These are phyloP conservation scores for Scytalidium sp. DNA, from an alignment of 2,329 filamentous ascomycete genomes.

Conservation along the genomic window DNA sequence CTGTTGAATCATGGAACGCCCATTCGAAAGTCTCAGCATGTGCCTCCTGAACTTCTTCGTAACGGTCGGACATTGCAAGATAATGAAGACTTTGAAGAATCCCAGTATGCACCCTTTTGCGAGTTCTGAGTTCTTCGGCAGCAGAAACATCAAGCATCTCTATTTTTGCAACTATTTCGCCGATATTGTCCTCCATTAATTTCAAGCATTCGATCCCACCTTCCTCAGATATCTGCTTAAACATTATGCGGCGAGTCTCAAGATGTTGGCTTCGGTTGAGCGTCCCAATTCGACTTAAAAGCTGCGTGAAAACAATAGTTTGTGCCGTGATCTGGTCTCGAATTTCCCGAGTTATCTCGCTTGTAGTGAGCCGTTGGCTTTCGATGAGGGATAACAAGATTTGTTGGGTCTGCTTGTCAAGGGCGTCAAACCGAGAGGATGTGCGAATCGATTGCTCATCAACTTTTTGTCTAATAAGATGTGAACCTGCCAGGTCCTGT, in stretches of 20 bases:
- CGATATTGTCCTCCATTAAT: not conserved
- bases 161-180: not conserved
- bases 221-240: not conserved
- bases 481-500: not conserved
- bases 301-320: not conserved
- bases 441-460: not conserved
- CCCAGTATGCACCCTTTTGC: not conserved
- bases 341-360: not conserved
- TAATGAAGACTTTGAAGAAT: not conserved
- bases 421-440: not conserved
- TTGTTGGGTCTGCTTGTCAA: not conserved
- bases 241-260: not conserved
- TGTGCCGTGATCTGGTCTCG: not conserved
- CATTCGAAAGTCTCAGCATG: conserved; percentile 32
- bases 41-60: conserved; percentile 6
- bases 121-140: not conserved
- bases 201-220: not conserved
- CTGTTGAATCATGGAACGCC: conserved; percentile 25
- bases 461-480: not conserved
- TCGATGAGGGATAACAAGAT: not conserved
- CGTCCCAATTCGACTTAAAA: not conserved
- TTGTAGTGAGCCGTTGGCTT: not conserved
- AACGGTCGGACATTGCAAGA: conserved; percentile 7
- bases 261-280: not conserved
- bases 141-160: not conserved